Percentiles rank a stretch among this genome's conserved stretches.
phyloP scores from a whole-genome alignment of 1,284 basidiomycete species.

The Ganoderma leucocontextum region DNA sequence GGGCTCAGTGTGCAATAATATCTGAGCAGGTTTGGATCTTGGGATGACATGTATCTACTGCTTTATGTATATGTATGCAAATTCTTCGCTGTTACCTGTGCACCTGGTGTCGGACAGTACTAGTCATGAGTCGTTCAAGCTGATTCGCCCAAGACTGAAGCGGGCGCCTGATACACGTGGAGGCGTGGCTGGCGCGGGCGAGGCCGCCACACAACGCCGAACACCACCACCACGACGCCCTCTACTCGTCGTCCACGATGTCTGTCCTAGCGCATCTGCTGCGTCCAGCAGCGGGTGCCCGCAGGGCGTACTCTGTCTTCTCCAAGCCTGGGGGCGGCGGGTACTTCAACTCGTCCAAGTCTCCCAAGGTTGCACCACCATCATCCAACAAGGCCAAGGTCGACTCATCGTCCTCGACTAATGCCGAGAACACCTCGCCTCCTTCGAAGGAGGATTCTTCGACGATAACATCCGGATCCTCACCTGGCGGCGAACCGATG shows the following conservation, averaged over 20 bases:
- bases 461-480: conserved; percentile 25
- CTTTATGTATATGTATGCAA: background rate
- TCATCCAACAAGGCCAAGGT: conserved; percentile 38
- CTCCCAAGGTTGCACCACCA: conserved; percentile 43
- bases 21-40: background rate
- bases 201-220: conserved; percentile 23
- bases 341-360: conserved; percentile 76
- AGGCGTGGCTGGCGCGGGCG: conserved; percentile 1
- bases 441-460: conserved; percentile 37
- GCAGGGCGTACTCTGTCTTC: conserved; percentile 78
- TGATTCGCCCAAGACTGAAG: background rate
- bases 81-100: background rate
- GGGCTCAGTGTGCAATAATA: background rate
- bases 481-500: conserved; percentile 17
- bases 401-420: conserved; percentile 35
- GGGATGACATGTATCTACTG: background rate
- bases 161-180: conserved; percentile 27
- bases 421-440: conserved; percentile 33
- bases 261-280: conserved; percentile 58
- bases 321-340: conserved; percentile 80
- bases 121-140: no score
- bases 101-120: background rate
- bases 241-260: conserved; percentile 42
- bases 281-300: conserved; percentile 53
- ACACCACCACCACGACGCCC: conserved; percentile 33